phyloP scores from a whole-genome alignment of 2,329 filamentous ascomycete genomes.

The Hypocreales sp. region DNA sequence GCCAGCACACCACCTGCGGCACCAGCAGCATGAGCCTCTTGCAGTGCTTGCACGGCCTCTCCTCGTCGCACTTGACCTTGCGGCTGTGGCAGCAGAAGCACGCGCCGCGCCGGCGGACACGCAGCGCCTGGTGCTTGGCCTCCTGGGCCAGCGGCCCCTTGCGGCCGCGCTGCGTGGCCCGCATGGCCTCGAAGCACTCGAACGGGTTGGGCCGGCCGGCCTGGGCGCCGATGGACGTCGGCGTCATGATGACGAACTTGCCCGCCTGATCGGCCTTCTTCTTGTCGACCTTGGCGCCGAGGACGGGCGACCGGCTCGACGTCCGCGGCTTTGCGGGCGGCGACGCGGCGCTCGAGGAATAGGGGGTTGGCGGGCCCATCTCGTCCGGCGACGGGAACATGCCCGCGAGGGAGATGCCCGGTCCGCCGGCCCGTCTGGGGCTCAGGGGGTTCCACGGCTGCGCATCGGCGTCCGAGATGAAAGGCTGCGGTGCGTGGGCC shows the following conservation, averaged over 20 bases:
- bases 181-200: constrained; percentile 38
- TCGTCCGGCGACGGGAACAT: too few relatives aligned
- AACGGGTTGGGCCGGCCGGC: constrained; percentile 34
- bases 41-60: constrained; percentile 41
- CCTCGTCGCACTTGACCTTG: constrained; percentile 42
- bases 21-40: constrained; percentile 32
- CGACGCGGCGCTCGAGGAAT: too few relatives aligned
- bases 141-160: constrained; percentile 39
- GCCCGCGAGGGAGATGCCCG: too few relatives aligned
- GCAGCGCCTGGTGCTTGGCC: constrained; percentile 37
- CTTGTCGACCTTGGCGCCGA: too few relatives aligned
- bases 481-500: too few relatives aligned
- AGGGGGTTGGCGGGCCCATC: too few relatives aligned
- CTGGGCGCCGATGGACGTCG: constrained; percentile 34
- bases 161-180: constrained; percentile 35
- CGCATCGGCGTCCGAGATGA: too few relatives aligned
- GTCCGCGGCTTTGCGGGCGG: too few relatives aligned
- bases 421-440: too few relatives aligned
- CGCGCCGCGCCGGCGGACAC: constrained; percentile 36
- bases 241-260: constrained; percentile 38
- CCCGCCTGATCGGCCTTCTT: background rate
- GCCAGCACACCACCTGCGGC: constrained; percentile 42
- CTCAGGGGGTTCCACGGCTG: too few relatives aligned
- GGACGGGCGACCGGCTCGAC: too few relatives aligned
- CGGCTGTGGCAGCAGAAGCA: constrained; percentile 45